Evolutionary conservation across 1,284 basidiomycete genomes (phyloP).

Genomic region (Vanrija sp.): DNA sequence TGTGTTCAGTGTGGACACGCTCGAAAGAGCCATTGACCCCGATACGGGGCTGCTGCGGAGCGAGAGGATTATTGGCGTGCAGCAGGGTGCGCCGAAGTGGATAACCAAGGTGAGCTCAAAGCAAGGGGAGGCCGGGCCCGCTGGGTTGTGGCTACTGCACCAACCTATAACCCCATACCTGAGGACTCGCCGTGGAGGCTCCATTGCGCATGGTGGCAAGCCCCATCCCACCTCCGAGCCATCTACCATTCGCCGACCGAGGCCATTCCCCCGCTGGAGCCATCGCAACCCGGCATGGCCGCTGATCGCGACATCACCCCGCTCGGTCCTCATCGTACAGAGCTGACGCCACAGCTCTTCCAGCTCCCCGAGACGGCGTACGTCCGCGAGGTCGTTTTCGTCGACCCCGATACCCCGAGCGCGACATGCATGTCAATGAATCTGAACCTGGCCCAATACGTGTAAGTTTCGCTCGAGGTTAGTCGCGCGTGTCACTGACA

Average conservation of each 20-base stretch:
- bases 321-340: too few relatives aligned
- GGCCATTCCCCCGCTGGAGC: too few relatives aligned
- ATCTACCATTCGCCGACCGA: too few relatives aligned
- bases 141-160: not conserved
- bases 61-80: constrained; percentile 46
- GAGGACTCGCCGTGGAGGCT: too few relatives aligned
- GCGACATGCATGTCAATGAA: constrained; percentile 83
- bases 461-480: constrained; percentile 34
- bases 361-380: constrained; percentile 70
- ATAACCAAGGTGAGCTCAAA: constrained; percentile 41
- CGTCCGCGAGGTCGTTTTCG: constrained; percentile 87
- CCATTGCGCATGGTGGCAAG: too few relatives aligned
- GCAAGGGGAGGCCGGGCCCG: too few relatives aligned
- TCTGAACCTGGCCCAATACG: constrained; percentile 73
- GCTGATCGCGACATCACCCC: not conserved
- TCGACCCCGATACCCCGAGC: constrained; percentile 66
- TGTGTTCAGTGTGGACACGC: constrained; percentile 83
- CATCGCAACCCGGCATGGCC: not conserved
- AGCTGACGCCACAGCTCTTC: constrained; percentile 30
- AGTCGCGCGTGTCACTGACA: not conserved
- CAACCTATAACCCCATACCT: too few relatives aligned
- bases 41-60: constrained; percentile 81
- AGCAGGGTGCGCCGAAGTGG: constrained; percentile 50
- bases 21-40: constrained; percentile 77
- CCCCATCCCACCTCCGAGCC: too few relatives aligned